Base-by-base conservation (phyloP, 306 rosid species). In the Medicago lupulina region DNA sequence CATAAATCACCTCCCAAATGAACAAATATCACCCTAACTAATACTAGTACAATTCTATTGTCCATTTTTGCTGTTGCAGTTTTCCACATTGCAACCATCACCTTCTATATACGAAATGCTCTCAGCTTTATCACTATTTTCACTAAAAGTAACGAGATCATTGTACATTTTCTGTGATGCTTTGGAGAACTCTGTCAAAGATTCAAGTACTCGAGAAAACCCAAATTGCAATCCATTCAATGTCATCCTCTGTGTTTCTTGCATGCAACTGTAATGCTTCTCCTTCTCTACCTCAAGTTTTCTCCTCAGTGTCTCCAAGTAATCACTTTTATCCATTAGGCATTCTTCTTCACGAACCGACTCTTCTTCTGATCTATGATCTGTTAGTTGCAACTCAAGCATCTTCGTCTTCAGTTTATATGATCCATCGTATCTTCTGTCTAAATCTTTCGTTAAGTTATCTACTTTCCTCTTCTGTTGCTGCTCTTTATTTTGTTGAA, bases 391-490 rank as follows among this genome's bases (percentile, higher is more conserved):
- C 43, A 71, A 79, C 76, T 90, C 97, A 2, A 86, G 87, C 83
- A 89, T 72, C 89, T 83, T 87, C 49, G 75, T 75, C 74, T 89
- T 90, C 17, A 79, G 71, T 84, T 87, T 86, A 76, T 87, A 80
- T 39, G 85, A 84, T 23, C 89, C 86, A 9, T 67, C 53, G 72
- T 36, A 57, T 76, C 83, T 87, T 79, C 86, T 79, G 43, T 90
- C 93, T 0, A 92, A 88, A 16, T 89, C 87, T 81, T 91, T 90
- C 12, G 87, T 88, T 44, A 92, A 46, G 70, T 75, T 79, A 8
- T 90, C 97, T 61, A 92, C 96, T 86, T 76, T 96, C 89, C 97
- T 82, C 69, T 90, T 96, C 67, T 92, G 99, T 41, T 86, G 91
- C 80, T 84, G 97, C 82, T 96, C 98, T 69, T 90, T 88, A 39